Base-by-base conservation (phyloP, 1,284 basidiomycete genomes). In the Austroboletus rostrupii region DNA sequence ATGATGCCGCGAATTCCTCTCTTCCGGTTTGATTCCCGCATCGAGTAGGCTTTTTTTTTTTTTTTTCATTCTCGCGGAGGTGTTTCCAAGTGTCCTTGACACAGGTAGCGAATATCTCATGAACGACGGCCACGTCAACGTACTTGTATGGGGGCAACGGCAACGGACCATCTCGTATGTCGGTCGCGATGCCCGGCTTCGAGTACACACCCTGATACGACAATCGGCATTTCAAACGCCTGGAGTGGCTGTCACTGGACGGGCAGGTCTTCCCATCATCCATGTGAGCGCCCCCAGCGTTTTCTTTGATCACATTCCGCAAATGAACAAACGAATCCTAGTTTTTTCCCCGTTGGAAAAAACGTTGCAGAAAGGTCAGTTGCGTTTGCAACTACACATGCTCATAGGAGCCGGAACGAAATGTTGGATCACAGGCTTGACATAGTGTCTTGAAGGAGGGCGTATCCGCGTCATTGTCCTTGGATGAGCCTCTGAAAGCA, bases 61-160 rank as follows among this genome's bases (percentile, higher is more conserved):
- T 49, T 23, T 59, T 60, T 3, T 70, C 75, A 10, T 69, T 58
- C 4, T 66, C 52, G 9, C 76, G 66, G 1, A 78, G 59, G 47
- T 69, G 71, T 29, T 61, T 52, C 78, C 78, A 79, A 5, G 75
- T 76, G n/a, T 70, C 65, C 26, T 62, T 65, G 28, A 71, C 59
- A 13, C 60, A 61, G 1, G 54, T 33, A 20, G 72, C 43, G 17
- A 49, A 56, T 10, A 55, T 53, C 40, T 72, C 68, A 43, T 77
- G 74, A 6, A 69, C 53, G 21, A 76, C 57, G 16, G 68, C 60
- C 9, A 76, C 69, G 28, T 70, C 70, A 2, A 70, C 64, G 40
- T 76, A 67, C 19, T 57, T 59, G 19, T 64, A 54, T 6, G 69
- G 66, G 5, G 70, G 67, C 1, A 78, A 78, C 66, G 0, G 70